Percentiles rank a stretch among this genome's conserved stretches.
phyloP scores from a whole-genome alignment of 2,329 filamentous ascomycete species.

The Niveomyces coronatus region DNA sequence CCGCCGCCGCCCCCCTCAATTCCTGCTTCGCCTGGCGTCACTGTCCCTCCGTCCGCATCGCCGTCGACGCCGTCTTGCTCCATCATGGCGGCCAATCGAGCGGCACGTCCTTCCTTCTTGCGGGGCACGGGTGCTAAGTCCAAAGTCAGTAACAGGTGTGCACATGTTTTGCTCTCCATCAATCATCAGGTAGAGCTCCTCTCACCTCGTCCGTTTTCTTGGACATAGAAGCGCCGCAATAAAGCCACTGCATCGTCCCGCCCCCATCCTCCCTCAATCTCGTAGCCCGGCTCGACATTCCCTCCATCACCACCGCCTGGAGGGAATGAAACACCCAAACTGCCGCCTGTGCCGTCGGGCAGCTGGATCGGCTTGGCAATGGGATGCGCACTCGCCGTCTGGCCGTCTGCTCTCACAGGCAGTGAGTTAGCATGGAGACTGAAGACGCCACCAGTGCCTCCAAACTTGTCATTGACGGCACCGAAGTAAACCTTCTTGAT shows the following conservation, averaged over 20 bases:
- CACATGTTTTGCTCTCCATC: constrained; percentile 2
- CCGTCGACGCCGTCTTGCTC: constrained; percentile 26
- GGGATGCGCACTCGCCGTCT: constrained; percentile 31
- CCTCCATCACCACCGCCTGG: constrained; percentile 43
- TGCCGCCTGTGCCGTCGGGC: constrained; percentile 24
- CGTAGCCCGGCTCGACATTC: constrained; percentile 68
- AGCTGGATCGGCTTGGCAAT: constrained; percentile 26
- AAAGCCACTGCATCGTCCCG: constrained; percentile 89
- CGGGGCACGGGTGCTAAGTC: constrained; percentile 37
- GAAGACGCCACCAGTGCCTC: constrained; percentile 88
- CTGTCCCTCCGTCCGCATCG: constrained; percentile 3
- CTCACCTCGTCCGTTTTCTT: constrained; percentile 87
- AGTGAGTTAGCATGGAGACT: constrained; percentile 62
- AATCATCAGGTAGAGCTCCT: neutral
- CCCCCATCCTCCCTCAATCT: constrained; percentile 78
- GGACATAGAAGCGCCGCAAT: constrained; percentile 88
- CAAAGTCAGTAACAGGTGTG: neutral
- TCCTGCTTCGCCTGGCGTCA: constrained; percentile 6
- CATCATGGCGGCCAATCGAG: constrained; percentile 42
- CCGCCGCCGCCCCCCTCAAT: constrained; percentile 1
- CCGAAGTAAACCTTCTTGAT: constrained; percentile 92
- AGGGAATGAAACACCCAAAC: constrained; percentile 27
- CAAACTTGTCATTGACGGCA: constrained; percentile 92
- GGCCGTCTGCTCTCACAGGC: constrained; percentile 25
- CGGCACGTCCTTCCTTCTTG: constrained; percentile 46